A percentile compares a stretch with the other conserved stretches of the same genome.
Evolutionary conservation across 495 filamentous ascomycete genomes (phyloP).

Genomic region (Letharia columbiana): DNA sequence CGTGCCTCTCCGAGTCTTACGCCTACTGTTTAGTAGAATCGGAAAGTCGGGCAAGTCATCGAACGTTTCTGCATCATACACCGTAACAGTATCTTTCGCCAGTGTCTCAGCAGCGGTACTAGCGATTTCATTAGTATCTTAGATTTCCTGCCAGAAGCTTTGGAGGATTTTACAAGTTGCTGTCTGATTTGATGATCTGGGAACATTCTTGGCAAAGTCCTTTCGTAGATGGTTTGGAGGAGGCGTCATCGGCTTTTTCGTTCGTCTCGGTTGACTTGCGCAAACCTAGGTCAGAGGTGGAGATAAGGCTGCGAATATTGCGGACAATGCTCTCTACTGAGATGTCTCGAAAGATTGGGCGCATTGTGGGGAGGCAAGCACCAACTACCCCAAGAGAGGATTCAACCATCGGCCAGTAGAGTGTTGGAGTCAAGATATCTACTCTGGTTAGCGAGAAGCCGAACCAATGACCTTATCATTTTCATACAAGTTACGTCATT

Average conservation of each 20-base stretch:
- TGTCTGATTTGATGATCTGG: background rate
- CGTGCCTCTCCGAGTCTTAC: too few relatives aligned
- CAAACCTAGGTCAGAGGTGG: background rate
- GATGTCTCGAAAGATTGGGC: background rate
- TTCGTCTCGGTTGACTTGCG: background rate
- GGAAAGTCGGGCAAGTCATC: background rate
- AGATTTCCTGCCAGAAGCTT: background rate
- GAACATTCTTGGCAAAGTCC: background rate
- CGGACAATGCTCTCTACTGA: background rate
- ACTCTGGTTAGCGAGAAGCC: background rate
- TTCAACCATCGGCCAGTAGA: background rate
- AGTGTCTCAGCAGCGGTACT: background rate
- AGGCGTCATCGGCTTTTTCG: background rate
- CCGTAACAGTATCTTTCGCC: background rate
- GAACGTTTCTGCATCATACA: background rate
- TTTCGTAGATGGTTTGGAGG: background rate
- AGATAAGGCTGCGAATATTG: background rate
- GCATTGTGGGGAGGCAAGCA: background rate
- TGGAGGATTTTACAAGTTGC: background rate
- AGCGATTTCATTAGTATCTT: background rate
- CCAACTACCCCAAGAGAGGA: background rate
- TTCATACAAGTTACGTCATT: too few relatives aligned
- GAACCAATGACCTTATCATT: background rate
- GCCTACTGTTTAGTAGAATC: background rate
- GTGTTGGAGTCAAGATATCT: background rate